Evolutionary conservation across 2,329 filamentous ascomycete genomes (phyloP), one percentile per base, ranked within the genome.

Genomic region (Penicillium sp.): DNA sequence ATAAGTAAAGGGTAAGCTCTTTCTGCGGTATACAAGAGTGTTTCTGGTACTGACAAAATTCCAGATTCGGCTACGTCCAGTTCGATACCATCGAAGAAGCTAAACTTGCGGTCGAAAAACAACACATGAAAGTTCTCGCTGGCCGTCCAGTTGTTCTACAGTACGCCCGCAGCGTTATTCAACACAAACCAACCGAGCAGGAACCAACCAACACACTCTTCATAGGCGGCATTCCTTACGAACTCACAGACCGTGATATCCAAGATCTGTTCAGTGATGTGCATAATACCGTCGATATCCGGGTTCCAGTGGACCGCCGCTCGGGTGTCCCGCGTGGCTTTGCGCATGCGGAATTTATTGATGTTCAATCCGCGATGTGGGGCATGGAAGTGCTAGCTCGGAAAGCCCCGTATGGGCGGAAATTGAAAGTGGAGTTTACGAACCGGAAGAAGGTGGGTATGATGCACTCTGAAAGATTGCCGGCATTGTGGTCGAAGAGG

Each of bases 161-260:
- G 67, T 89, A 80, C 70, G 83, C 86, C 61, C 65, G 63, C 44
- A 59, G 52, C 16, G 54, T 69, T 67, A 49, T 69, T 61, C 52
- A 60, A 60, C 53, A 53, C 61, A 46, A 61, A 59, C 29, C 47
- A 26, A n/a, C 31, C 4, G 25, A 47, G 4, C 13, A 27, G 7
- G 10, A 29, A 79, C 66, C 65, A 77, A 42, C 86, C 87, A 85
- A 82, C 69, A 90, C 88, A 1, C 78, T 96, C 33, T 96, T 89
- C 79, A 85, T 96, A 65, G 91, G 92, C 64, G 95, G 95, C 79
- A 86, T 96, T 76, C 87, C 90, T 11, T 95, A 90, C 71, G 90
- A 96, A 77, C 89, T 93, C 79, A 90, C 89, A 9, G 92, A 96
- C 70, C 84, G 85, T 53, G 92, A 96, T 68, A 80, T 96, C 53